These are phyloP conservation scores for Hibiscus mutabilis DNA, from an alignment of 345 rosid species.

Conservation along the genomic window DNA sequence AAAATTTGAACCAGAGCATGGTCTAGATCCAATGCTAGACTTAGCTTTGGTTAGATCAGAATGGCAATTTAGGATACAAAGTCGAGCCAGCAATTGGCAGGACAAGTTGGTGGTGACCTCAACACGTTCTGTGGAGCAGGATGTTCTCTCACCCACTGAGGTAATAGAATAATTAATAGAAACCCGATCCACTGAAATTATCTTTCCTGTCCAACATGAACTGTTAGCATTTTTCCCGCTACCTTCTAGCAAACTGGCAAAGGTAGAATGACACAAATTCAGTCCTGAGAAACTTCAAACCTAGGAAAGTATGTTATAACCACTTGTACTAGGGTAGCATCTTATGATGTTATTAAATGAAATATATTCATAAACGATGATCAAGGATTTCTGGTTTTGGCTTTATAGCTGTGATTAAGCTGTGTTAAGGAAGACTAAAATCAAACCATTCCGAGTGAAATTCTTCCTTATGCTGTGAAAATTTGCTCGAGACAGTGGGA, in stretches of 20 bases:
- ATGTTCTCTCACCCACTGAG: constrained; percentile 91
- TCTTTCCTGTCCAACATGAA: background rate
- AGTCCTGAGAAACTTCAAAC: background rate
- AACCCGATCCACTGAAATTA: background rate
- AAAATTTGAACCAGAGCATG: constrained; percentile 92
- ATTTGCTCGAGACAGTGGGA: background rate
- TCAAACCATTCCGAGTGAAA: background rate
- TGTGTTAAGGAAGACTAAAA: background rate
- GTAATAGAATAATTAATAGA: constrained; percentile 28
- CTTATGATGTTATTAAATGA: background rate
- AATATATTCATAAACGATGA: background rate
- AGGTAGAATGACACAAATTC: background rate
- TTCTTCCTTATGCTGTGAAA: background rate
- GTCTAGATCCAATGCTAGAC: constrained; percentile 86
- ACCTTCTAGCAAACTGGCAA: background rate
- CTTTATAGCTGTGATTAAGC: background rate
- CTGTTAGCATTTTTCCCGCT: background rate
- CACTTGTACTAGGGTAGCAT: background rate
- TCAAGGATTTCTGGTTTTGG: background rate
- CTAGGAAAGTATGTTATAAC: background rate
- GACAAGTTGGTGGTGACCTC: constrained; percentile 90
- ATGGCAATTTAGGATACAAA: constrained; percentile 96
- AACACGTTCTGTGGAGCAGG: constrained; percentile 90
- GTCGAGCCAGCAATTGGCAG: constrained; percentile 97
- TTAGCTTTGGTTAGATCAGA: constrained; percentile 96